Base-by-base conservation (phyloP, 1,284 basidiomycete species). In the Naganishia sp. region DNA sequence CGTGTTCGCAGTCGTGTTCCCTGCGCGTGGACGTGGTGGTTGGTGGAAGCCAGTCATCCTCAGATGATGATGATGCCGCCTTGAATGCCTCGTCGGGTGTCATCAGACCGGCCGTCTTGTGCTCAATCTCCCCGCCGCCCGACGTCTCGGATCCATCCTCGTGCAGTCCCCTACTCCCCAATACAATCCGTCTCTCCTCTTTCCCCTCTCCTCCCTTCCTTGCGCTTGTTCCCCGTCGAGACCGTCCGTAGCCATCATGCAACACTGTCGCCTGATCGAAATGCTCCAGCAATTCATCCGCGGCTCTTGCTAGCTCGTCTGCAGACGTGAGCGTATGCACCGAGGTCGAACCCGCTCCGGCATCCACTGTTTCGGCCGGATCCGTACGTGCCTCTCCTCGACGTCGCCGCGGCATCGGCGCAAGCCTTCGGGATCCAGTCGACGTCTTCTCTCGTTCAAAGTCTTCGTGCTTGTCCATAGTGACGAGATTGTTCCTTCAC, bases 231-330 rank as follows among this genome's bases (percentile, higher is more conserved):
- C 46, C 45, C 2, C 28, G 35, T 17, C 31, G 28, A 11, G 3
- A 35, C 32, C 11, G 21, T 1, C 51, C 31, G 10, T 18, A 45
- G 23, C 39, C 47, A 32, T 62, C 50, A 13, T 49, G 31, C 15
- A 52, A 39, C 47, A 49, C 39, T 13, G 58, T 62, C 32, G 50
- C 43, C 7, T 32, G 53, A 47, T 65, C 63, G 17, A 50, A 65
- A 5, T 65, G 63, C n/a, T 41, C 31, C 47, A 65, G 32, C 54
- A 65, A 23, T 18, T 65, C 63, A 11, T 58, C 55, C 21, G 63
- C 63, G 4, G 63, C 63, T n/a, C 45, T 65, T 15, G 53, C 63
- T 5, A 65, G 55, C 23, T 58, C 55, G 42, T 45, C 50, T 3
- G 53, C 42, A 11, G 46, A 31, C 11, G 46, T 47, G 23, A 25